phyloP scores from a whole-genome alignment of 441 rosid species.

The Arabidopsis lyrata region DNA sequence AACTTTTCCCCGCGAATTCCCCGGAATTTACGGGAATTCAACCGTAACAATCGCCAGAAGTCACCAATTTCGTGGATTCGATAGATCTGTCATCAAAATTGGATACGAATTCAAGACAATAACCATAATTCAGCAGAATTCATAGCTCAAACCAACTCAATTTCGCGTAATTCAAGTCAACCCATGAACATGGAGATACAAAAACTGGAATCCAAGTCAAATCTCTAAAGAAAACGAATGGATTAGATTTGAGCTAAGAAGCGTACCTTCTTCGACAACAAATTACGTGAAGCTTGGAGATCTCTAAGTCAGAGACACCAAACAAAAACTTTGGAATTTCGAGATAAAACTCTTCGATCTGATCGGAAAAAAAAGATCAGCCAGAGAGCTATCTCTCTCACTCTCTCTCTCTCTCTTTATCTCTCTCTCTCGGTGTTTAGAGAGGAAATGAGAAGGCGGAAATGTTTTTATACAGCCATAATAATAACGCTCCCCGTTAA shows the following conservation, averaged over 20 bases:
- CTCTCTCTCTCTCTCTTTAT: not conserved
- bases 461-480: slow-evolving; percentile 39
- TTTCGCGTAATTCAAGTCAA: slow-evolving; percentile 47
- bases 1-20: no score
- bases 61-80: slow-evolving; percentile 18
- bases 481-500: slow-evolving; percentile 39
- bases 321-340: slow-evolving; percentile 32
- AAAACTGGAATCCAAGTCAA: slow-evolving; percentile 16
- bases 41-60: not conserved
- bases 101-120: not conserved
- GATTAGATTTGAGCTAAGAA: slow-evolving; percentile 8
- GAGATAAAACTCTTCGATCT: slow-evolving; percentile 23
- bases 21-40: slow-evolving; percentile 10
- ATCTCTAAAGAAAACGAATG: not conserved
- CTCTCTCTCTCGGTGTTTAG: slow-evolving; percentile 23
- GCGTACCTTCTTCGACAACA: slow-evolving; percentile 34
- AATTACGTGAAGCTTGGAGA: slow-evolving; percentile 30
- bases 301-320: slow-evolving; percentile 21
- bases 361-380: slow-evolving; percentile 38
- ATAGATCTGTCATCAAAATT: slow-evolving; percentile 47
- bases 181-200: slow-evolving; percentile 24
- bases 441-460: slow-evolving; percentile 41
- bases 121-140: slow-evolving; percentile 41
- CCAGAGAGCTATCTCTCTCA: slow-evolving; percentile 38
- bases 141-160: slow-evolving; percentile 27